Evolutionary conservation across 2,329 filamentous ascomycete species (phyloP).

Genomic region (Hymenotorrendiella dingleyae): DNA sequence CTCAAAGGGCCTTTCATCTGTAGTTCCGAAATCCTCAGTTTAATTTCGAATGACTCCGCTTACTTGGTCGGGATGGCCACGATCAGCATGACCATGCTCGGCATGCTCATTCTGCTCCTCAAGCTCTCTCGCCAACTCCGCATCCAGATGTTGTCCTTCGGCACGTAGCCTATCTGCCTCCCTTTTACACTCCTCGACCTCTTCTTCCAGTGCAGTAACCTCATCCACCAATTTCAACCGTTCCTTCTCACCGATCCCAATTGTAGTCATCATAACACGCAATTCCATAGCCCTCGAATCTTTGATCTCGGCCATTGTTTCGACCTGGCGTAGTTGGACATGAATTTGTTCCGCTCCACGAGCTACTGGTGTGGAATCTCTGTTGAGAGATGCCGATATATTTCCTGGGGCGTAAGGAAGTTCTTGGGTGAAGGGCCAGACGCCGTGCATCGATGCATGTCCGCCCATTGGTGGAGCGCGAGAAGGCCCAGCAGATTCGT

Average conservation of each 20-base stretch:
- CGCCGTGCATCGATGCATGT: slow-evolving; percentile 14
- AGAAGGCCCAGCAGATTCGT: not conserved
- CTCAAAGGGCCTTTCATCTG: no score
- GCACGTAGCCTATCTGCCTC: slow-evolving; percentile 22
- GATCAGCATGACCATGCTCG: slow-evolving; percentile 7
- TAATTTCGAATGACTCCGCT: not conserved
- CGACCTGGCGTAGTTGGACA: slow-evolving; percentile 16
- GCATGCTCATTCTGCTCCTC: slow-evolving; percentile 11
- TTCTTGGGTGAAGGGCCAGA: slow-evolving; percentile 17
- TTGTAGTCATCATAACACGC: slow-evolving; percentile 6
- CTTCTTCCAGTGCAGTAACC: slow-evolving; percentile 19
- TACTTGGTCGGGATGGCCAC: no score
- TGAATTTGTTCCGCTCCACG: slow-evolving; percentile 17
- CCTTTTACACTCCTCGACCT: slow-evolving; percentile 17
- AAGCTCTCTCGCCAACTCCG: slow-evolving; percentile 23
- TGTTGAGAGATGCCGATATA: slow-evolving; percentile 3
- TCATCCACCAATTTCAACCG: slow-evolving; percentile 14
- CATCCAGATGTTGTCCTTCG: slow-evolving; percentile 22
- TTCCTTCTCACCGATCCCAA: slow-evolving; percentile 11
- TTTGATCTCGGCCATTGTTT: slow-evolving; percentile 12
- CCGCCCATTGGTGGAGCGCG: not conserved
- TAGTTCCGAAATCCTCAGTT: no score
- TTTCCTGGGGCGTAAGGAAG: slow-evolving; percentile 8
- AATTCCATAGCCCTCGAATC: slow-evolving; percentile 16
- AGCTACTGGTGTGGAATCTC: slow-evolving; percentile 7